Base-by-base conservation (phyloP, 2,329 filamentous ascomycete genomes). In the Dryadomyces quercus-mongolicae region DNA sequence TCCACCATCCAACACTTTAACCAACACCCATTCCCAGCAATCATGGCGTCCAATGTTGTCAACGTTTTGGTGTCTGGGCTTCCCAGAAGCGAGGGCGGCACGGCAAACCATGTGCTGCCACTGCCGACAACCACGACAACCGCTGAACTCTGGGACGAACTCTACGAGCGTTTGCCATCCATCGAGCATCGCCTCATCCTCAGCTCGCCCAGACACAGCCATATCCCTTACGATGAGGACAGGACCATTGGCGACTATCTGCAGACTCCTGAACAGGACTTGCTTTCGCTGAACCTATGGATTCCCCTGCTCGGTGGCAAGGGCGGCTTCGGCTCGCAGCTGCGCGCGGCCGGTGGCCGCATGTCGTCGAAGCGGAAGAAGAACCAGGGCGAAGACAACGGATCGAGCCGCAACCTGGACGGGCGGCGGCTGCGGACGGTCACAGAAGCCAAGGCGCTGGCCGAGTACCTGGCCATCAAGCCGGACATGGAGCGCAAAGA, bases 401-500 rank as follows among this genome's bases (percentile, higher is more conserved):
- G 84, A 22, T 96, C 91, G 2, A 95, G 88, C 65, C 83, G 93
- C 59, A 98, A 97, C 61, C 76, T 98, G 2, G 93, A 97, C 63
- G 93, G 93, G 0, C 83, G 93, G 21, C 81, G 93, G 55, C 69
- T 98, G 54, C 84, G 94, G 51, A 97, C 93, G 2, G 88, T 97
- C 31, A 92, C 87, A 42, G 93, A 98, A 67, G 93, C 93, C 38
- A 98, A 98, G 69, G 88, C 89, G 1, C 75, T 98, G 20, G 93
- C 94, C 0, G 91, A 97, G 67, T 97, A 96, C 64, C 78, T 97
- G 2, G 89, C 91, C 2, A 87, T 95, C 61, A 96, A 97, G 67
- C 93, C 94, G 0, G 92, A 96, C 57, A 96, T 98, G 92, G 93
- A 96, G 59, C 84, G 85, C 69, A 88, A 88, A 65, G 90, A 97